Base-by-base conservation (phyloP, 768 basidiomycete species). In the Pleurotus giganteus region DNA sequence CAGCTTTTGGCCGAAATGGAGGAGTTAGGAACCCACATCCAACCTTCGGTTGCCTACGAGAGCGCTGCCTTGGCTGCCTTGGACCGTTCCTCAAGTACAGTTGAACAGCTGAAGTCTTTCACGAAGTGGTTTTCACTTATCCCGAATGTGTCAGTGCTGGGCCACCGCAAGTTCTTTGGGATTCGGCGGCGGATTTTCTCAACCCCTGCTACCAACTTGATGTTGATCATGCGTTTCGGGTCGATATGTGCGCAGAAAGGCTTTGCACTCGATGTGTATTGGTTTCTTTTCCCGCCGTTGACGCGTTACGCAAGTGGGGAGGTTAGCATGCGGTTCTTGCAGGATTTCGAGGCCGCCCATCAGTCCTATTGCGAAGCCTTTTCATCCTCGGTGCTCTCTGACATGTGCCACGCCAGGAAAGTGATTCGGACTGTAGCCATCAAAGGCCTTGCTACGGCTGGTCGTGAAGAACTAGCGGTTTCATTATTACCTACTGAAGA, bases 391-490 rank as follows among this genome's bases (percentile, higher is more conserved):
- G 49, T 29, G 45, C 57, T 17, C 44, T 37, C 24, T 4, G 26
- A 32, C 28, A 44, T 45, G 19, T 55, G 37, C 23, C 56, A 44
- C 19, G 54, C 65, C 53, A 49, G 56, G 37, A 53, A 58, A 47
- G 27, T 59, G 53, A 50, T 78, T 64, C 66, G 74, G 31, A 64
- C 66, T n/a, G 41, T 69, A 11, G 76, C 76, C 2, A 64, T 86
- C 19, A 69, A 73, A 44, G 69, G 64, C 8, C 70, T 82, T 17
- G 74, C 74, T 6, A 58, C 66, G 12, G 65, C 69, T 3, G 72
- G 74, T 13, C 69, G 74, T 27, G 50, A 72, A 1, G 64, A 71
- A 0, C 70, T 70, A 17, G 83, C 83, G 2, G 31, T 83, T n/a
- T 46, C 59, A n/a, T 64, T 84, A 39, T 61, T 83, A 4, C 37